These are phyloP conservation scores for Nicotiana paniculata DNA, from an alignment of 257 asterid genomes.

Conservation along the genomic window DNA sequence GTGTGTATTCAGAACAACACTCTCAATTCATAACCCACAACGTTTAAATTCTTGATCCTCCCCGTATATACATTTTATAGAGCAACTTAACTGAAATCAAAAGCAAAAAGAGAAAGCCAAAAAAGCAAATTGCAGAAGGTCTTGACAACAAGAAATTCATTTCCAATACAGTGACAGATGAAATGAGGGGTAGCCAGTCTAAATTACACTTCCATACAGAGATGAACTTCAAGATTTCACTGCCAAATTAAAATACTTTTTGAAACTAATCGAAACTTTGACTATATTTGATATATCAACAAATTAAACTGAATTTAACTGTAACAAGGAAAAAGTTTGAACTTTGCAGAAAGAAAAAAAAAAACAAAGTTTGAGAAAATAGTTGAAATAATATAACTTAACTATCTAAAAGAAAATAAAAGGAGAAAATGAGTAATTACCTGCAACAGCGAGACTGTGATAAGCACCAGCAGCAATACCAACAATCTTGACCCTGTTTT, in stretches of 20 bases:
- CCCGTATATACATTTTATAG: background rate
- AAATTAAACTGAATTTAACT: background rate
- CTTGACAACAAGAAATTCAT: background rate
- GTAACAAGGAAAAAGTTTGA: background rate
- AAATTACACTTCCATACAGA: background rate
- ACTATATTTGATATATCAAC: background rate
- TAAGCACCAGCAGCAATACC: constrained; percentile 85
- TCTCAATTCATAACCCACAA: background rate
- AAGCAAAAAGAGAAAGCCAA: no score
- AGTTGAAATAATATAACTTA: background rate
- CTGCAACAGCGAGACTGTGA: constrained; percentile 91
- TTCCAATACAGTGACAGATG: background rate
- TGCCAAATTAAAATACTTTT: background rate
- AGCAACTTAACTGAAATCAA: background rate
- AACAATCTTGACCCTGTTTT: constrained; percentile 44
- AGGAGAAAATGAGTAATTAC: constrained; percentile 13
- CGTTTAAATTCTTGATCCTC: background rate
- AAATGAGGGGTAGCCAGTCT: background rate
- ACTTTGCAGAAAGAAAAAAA: background rate
- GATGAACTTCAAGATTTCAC: background rate
- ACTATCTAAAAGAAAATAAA: background rate
- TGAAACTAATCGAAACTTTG: background rate
- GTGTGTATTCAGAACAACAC: no score
- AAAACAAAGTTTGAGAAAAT: background rate
- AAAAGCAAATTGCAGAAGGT: background rate